phyloP scores from a whole-genome alignment of 805 yeast species.

The Hyphopichia homilentoma region DNA sequence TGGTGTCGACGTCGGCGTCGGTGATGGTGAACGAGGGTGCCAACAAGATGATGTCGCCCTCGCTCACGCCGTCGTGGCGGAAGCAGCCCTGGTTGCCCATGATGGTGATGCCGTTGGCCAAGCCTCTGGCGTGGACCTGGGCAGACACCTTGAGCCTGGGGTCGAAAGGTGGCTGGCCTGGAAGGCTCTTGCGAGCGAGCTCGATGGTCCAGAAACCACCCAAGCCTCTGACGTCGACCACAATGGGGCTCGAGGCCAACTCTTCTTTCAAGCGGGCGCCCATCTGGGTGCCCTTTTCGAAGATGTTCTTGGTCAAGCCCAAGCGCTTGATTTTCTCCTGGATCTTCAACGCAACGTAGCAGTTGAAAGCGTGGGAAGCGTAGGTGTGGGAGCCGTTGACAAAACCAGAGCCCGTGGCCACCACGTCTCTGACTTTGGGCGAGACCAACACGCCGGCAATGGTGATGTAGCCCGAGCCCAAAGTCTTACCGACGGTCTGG shows the following conservation, averaged over 20 bases:
- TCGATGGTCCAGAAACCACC: slow-evolving; percentile 61
- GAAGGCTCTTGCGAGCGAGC: too few relatives aligned
- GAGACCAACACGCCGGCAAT: slow-evolving; percentile 28
- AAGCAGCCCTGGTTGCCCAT: slow-evolving; percentile 45
- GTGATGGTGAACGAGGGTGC: slow-evolving; percentile 44
- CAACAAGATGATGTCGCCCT: slow-evolving; percentile 44
- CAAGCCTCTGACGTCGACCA: slow-evolving; percentile 60
- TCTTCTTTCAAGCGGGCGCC: slow-evolving; percentile 26
- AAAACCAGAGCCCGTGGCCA: slow-evolving; percentile 14
- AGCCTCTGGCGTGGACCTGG: slow-evolving; percentile 29
- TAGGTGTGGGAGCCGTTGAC: slow-evolving; percentile 24
- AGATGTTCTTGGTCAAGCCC: slow-evolving; percentile 36
- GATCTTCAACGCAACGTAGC: slow-evolving; percentile 23
- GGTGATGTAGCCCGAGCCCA: slow-evolving; percentile 28
- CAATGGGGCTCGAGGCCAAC: slow-evolving; percentile 16
- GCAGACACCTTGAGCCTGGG: slow-evolving; percentile 33
- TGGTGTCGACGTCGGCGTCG: slow-evolving; percentile 30
- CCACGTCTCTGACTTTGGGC: slow-evolving; percentile 20
- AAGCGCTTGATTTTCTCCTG: slow-evolving; percentile 30
- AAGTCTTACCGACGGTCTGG: slow-evolving; percentile 29
- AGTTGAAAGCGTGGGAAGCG: slow-evolving; percentile 23
- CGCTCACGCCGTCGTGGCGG: too few relatives aligned
- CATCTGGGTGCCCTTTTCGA: slow-evolving; percentile 40
- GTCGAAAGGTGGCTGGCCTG: slow-evolving; percentile 43
- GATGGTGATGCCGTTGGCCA: slow-evolving; percentile 43